phyloP scores from a whole-genome alignment of 148 eudicot species.

The Vaccinium corymbosum region DNA sequence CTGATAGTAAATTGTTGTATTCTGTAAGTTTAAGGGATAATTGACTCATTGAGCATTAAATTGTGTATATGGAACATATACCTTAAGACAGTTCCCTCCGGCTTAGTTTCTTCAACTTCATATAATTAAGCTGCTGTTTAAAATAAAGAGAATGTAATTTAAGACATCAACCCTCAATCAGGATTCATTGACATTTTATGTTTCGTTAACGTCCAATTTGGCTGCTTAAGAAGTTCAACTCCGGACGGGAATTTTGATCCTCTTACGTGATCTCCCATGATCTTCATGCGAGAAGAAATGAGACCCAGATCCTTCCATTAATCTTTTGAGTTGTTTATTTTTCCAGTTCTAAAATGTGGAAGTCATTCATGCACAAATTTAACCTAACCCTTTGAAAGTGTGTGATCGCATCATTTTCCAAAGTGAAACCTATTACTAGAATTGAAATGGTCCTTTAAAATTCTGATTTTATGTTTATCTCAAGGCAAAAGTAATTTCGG shows the following conservation, averaged over 20 bases:
- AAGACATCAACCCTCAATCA: neutral
- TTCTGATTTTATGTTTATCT: too few relatives aligned
- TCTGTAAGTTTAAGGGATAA: constrained; percentile 21
- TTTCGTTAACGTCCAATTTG: neutral
- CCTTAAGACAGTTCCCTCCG: constrained; percentile 7
- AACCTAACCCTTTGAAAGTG: neutral
- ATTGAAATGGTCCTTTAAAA: too few relatives aligned
- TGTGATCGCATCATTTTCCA: neutral
- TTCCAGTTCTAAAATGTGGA: neutral
- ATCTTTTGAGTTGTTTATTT: neutral
- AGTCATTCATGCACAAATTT: too few relatives aligned
- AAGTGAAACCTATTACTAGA: too few relatives aligned
- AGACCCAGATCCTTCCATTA: neutral
- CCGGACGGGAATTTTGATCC: neutral
- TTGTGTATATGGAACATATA: constrained; percentile 12
- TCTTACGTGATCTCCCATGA: neutral
- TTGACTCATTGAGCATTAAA: neutral
- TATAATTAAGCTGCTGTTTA: constrained; percentile 3
- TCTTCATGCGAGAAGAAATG: neutral
- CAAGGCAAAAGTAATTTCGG: too few relatives aligned
- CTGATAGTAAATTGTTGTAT: constrained; percentile 40
- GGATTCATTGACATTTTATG: neutral
- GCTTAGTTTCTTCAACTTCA: neutral
- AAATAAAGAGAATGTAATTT: neutral
- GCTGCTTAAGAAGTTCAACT: neutral